A percentile compares a stretch with the other conserved stretches of the same genome.
Conservation (phyloP, 345 rosid genomes). For the Salix arbutifolia region DNA sequence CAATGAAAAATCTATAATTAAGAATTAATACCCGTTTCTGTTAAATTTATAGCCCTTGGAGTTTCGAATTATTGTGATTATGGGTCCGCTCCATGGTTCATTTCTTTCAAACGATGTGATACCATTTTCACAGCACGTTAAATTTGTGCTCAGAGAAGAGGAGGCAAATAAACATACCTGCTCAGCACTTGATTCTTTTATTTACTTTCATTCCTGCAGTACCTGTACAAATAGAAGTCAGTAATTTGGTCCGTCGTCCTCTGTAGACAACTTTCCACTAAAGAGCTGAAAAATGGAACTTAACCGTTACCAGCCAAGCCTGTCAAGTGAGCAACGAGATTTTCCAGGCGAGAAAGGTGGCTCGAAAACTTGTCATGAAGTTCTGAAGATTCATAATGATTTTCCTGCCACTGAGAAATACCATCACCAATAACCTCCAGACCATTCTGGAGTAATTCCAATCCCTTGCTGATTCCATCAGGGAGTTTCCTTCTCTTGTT, state of each 20-base stretch:
- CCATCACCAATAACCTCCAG: slow-evolving; percentile 60
- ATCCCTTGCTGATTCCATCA: slow-evolving; percentile 63
- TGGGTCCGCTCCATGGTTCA: not conserved
- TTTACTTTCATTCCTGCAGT: not conserved
- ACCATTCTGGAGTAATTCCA: slow-evolving; percentile 70
- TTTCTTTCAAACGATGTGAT: not conserved
- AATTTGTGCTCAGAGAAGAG: not conserved
- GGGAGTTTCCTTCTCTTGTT: slow-evolving; percentile 84
- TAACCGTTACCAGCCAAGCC: slow-evolving; percentile 36
- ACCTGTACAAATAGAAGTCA: not conserved
- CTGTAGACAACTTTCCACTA: not conserved
- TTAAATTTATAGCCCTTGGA: not conserved
- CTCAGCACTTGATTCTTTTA: not conserved
- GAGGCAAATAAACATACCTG: not conserved
- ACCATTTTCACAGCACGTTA: not conserved
- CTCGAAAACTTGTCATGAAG: slow-evolving; percentile 51
- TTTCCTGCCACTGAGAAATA: slow-evolving; percentile 56
- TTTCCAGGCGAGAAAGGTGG: slow-evolving; percentile 63
- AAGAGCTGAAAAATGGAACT: slow-evolving; percentile 3
- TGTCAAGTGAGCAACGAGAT: slow-evolving; percentile 50
- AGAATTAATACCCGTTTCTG: not conserved
- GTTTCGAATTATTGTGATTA: not conserved
- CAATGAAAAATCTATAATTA: not conserved
- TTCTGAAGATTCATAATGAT: slow-evolving; percentile 35
- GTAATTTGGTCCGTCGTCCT: not conserved